These are phyloP conservation scores for Aspergillus amoenus DNA, from an alignment of 2,329 filamentous ascomycete genomes.

Conservation along the genomic window DNA sequence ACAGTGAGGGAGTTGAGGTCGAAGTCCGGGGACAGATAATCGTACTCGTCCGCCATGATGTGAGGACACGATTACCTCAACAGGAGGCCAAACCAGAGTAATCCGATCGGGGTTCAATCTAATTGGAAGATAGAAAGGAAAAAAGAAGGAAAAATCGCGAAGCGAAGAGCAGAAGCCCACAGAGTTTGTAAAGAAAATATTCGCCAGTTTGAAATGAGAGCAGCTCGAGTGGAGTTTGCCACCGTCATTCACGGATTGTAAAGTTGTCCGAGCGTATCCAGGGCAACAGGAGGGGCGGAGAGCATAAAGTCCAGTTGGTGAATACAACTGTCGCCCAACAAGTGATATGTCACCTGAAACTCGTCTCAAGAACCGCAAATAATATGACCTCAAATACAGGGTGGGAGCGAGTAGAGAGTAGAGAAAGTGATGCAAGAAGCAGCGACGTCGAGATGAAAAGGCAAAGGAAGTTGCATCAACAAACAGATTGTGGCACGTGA, in stretches of 20 bases:
- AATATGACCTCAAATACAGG: not conserved
- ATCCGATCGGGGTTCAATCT: not conserved
- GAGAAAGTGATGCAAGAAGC: not conserved
- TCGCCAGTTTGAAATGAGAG: not conserved
- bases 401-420: not conserved
- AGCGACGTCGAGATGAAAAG: not conserved
- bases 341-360: not conserved
- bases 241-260: slow-evolving; percentile 17
- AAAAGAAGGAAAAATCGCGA: not conserved
- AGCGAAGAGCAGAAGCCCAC: not conserved
- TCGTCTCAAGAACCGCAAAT: not conserved
- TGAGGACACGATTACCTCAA: slow-evolving; percentile 6
- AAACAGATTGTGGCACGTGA: slow-evolving; percentile 9
- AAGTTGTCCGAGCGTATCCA: slow-evolving; percentile 33
- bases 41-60: slow-evolving; percentile 59
- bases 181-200: not conserved
- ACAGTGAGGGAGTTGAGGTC: slow-evolving; percentile 82
- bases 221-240: not conserved
- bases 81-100: not conserved
- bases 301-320: not conserved
- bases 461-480: slow-evolving; percentile 1
- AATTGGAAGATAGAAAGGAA: not conserved
- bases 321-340: not conserved
- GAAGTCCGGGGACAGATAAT: slow-evolving; percentile 85
- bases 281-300: slow-evolving; percentile 35